Evolutionary conservation across 2,329 filamentous ascomycete species (phyloP).

Genomic region (Rutstroemia sydowiana): DNA sequence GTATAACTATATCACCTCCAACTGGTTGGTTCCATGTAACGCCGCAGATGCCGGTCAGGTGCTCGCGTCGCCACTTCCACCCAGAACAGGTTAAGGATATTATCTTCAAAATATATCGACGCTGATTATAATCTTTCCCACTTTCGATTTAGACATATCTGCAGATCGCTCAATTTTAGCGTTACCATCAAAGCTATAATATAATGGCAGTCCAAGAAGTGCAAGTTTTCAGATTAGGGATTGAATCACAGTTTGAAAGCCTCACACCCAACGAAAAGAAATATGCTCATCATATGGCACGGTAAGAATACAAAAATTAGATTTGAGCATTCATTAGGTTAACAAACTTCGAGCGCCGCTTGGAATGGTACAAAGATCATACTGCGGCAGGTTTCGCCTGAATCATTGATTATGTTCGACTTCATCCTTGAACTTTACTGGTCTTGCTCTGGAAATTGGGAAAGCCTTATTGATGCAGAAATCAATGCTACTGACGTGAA

Average conservation of each 20-base stretch:
- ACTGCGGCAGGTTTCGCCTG: constrained; percentile 51
- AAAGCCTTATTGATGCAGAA: constrained; percentile 34
- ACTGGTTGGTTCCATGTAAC: too few species aligned
- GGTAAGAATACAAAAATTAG: background rate
- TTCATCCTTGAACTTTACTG: constrained; percentile 48
- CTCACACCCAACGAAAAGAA: background rate
- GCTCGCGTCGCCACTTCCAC: too few species aligned
- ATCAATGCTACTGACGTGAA: constrained; percentile 28
- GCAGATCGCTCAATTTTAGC: background rate
- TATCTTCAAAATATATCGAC: too few species aligned
- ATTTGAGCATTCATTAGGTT: background rate
- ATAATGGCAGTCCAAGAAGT: background rate
- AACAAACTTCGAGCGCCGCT: constrained; percentile 37
- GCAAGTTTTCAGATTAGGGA: background rate
- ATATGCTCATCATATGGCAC: background rate
- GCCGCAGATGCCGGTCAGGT: too few species aligned
- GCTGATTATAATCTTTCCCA: too few species aligned
- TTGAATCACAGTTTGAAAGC: background rate
- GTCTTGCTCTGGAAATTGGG: constrained; percentile 45
- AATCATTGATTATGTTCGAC: constrained; percentile 50
- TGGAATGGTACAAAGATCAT: constrained; percentile 49
- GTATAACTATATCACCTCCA: too few species aligned
- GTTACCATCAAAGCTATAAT: background rate
- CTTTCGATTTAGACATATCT: too few species aligned
- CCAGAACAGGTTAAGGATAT: too few species aligned